phyloP scores from a whole-genome alignment of 2,329 filamentous ascomycete species.

The Diatrype stigma region DNA sequence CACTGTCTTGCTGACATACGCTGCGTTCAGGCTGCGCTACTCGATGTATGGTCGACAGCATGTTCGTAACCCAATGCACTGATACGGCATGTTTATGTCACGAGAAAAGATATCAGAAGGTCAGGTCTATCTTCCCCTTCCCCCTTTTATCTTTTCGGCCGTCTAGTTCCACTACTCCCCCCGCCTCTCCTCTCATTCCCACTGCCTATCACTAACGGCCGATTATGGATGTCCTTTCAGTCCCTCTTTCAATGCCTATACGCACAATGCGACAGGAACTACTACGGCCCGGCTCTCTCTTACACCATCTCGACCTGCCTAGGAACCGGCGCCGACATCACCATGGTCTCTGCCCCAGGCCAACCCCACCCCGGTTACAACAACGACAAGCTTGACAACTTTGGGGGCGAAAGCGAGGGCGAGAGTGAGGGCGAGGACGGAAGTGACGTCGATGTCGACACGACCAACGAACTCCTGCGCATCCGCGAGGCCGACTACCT shows the following conservation, averaged over 20 bases:
- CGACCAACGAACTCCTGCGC: constrained; percentile 17
- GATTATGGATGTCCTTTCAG: constrained; percentile 10
- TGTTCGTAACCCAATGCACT: constrained; percentile 27
- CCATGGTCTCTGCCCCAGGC: constrained; percentile 16
- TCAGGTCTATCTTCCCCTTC: constrained; percentile 10
- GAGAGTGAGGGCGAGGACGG: background rate
- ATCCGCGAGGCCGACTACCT: constrained; percentile 26
- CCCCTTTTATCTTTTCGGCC: background rate
- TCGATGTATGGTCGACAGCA: constrained; percentile 28
- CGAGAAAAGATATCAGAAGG: constrained; percentile 26
- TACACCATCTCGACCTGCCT: constrained; percentile 26
- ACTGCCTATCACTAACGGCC: background rate
- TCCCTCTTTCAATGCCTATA: constrained; percentile 29
- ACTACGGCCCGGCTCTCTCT: constrained; percentile 25
- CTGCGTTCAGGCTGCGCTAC: constrained; percentile 19
- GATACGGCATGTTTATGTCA: constrained; percentile 27
- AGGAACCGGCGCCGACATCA: constrained; percentile 24
- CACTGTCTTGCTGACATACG: constrained; percentile 7
- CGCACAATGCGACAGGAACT: constrained; percentile 25
- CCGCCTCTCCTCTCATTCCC: background rate
- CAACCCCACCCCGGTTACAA: too few species aligned
- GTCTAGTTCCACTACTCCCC: too few species aligned
- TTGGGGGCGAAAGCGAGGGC: too few species aligned
- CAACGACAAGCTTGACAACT: too few species aligned
- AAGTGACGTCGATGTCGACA: constrained; percentile 8